Evolutionary conservation across 768 basidiomycete species (phyloP), one percentile per base, ranked within the genome.

Genomic region (Tulasnella sp.): DNA sequence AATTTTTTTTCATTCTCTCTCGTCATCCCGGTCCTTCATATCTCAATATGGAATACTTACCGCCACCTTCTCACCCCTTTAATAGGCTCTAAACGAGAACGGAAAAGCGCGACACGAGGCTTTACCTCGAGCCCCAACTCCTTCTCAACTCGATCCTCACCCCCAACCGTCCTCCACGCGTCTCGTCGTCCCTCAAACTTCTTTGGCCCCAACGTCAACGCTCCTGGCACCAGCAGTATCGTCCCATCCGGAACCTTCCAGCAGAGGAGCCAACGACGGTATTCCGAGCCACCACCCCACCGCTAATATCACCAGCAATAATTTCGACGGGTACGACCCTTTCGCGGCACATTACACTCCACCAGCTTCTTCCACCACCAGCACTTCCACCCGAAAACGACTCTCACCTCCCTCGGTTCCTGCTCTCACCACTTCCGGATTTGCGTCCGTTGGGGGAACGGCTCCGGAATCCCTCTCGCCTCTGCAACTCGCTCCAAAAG

Each of bases 271-370:
- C 51, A 55, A 20, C 51, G 51, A 61, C 57, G 57, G 57, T 13
- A 9, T 10, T 61, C 57, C 57, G 57, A 61, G 46, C 46, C 15
- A 23, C 57, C 11, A 16, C n/a, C 29, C 29, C 23, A 26, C n/a
- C n/a, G 57, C 13, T 29, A 61, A 61, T 29, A 29, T 61, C 57
- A 61, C 23, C 11, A 61, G n/a, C 57, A 61, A 61, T 70, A 70
- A n/a, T 39, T 39, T 39, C 70, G 70, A 71, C 42, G 35, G 23
- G 5, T 71, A 71, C 46, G 74, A 75, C 74, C 74, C 74, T 39
- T 75, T 75, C 74, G 74, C 74, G 23, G 44, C 74, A 32, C 74
- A 75, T 37, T 75, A 75, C 55, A 29, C 44, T 26, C 74, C 74
- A 6, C 57, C 57, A 29, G 3, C 51, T 26, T 6, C 40, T 48